Evolutionary conservation across 257 asterid species (phyloP), one percentile per base, ranked within the genome.

Genomic region (Buddleja alternifolia): DNA sequence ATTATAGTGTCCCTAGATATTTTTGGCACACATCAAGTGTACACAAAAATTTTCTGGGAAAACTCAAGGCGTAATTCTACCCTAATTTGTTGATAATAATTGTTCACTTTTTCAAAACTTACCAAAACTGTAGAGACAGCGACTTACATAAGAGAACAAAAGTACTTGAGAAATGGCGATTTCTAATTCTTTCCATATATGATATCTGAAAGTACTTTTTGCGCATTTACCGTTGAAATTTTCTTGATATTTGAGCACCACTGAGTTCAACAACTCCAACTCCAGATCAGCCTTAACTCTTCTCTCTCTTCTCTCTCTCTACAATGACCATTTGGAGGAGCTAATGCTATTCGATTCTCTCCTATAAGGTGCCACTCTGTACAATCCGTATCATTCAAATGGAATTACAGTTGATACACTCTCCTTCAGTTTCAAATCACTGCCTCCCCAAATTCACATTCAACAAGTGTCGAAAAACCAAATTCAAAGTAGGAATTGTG

Each of bases 351-450:
- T n/a, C 63, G n/a, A 36, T 73, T 53, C 17, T 45, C 7, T 60
- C n/a, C 58, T 32, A 41, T 70, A 36, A 66, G 44, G 6, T 53
- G 51, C 32, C 17, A 25, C 59, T 71, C 63, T n/a, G n/a, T 62
- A 20, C 8, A 40, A 7, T 64, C 63, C 45, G 9, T 45, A 51
- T 56, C 20, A 11, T 19, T 19, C 46, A 10, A 11, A 80, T 80
- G 82, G 83, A 77, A 19, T 10, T 72, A 32, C 73, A 63, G 24
- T 70, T 64, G 57, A 73, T 83, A 37, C 74, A 25, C 24, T 16
- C 16, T 61, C 72, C 78, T 51, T 29, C 61, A 14, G 50, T 57
- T 36, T 67, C 78, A 4, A 25, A 32, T 19, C 29, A 69, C 36
- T 15, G 15, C 44, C 60, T 61, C 3, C 73, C 74, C 2, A 77